Evolutionary conservation across 768 basidiomycete genomes (phyloP), one percentile per base, ranked within the genome.

Genomic region (Amanita rimosa): DNA sequence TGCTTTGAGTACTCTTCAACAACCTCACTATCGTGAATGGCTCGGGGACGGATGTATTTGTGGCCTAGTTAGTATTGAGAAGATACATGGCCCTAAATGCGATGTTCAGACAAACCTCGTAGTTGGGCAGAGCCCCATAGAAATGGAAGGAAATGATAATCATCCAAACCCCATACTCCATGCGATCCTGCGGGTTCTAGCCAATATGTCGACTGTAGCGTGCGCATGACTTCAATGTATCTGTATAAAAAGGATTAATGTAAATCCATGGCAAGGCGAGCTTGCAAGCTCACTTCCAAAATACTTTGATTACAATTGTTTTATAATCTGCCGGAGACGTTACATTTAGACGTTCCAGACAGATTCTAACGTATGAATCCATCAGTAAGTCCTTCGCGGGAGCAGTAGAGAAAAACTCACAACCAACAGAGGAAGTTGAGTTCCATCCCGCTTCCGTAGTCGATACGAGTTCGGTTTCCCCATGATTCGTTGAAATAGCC

Each of bases 391-490:
- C 21, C 29, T 24, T 2, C 11, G 6, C 1, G 29, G 19, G 46
- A 13, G 45, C 47, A 14, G 4, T n/a, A n/a, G n/a, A n/a, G n/a
- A 38, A 21, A 26, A 41, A 69, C 90, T 55, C 61, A 96, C 94
- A 98, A 60, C 93, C 93, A 97, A 58, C 94, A 97, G 2, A 98
- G 52, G 59, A 97, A 99, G 64, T 97, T 95, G 38, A 98, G 73
- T 60, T 99, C 96, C 95, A 98, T 98, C 11, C 96, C 96, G 57
- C 93, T 96, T n/a, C 96, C 96, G 64, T 99, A 99, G 65, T 99
- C 96, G 47, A 99, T 92, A 7, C 96, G 72, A 42, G 84, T 78
- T 24, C 85, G 70, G 62, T 87, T 96, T 0, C 96, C 96, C 94
- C 94, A 98, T 13, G 83, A 67, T 60, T 94, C 89, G 33, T 71